Base-by-base conservation (phyloP, 352 stramenopile genomes). In the Pythium apleroticum region DNA sequence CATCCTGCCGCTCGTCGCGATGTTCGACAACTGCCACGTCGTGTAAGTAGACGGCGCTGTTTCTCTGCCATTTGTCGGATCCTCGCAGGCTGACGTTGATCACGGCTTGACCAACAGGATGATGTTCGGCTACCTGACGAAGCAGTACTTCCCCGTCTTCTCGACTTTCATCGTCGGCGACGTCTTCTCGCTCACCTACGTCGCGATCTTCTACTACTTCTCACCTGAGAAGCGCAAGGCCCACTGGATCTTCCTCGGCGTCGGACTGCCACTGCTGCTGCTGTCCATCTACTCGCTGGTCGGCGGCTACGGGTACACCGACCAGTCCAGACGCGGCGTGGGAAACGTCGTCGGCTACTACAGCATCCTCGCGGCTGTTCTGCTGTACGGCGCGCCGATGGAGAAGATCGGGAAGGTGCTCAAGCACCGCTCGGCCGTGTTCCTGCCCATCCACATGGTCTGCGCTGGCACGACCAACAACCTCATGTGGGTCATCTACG, bases 391-490 rank as follows among this genome's bases (percentile, higher is more conserved):
- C 31, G 84, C 76, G 39, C 78, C 78, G 7, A 86, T 88, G 52
- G 72, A 82, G 43, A 88, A 80, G 54, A 71, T 84, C 50, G 63
- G 60, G 30, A 66, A 84, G 39, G 78, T 88, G 28, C 22, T 85
- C 60, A 74, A 71, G 68, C 74, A 74, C 71, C 76, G 76, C 45
- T 80, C 74, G 19, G 74, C 73, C 0, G 69, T 84, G 33, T 77
- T 78, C 66, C 76, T 87, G 43, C 71, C 75, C 17, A 84, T 85
- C 41, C 67, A 83, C 66, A 81, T 87, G 70, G 76, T 87, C 9
- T 57, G 74, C 46, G 75, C 74, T 10, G 76, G 74, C 37, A 76
- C 71, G 24, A 71, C 76, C 64, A 85, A 77, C 70, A 85, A 85
- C 64, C 60, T 62, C 20, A 70, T 80, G 49, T 85, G 78, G 76